Conservation (phyloP, 805 yeast species). For the Starmera caribaea region DNA sequence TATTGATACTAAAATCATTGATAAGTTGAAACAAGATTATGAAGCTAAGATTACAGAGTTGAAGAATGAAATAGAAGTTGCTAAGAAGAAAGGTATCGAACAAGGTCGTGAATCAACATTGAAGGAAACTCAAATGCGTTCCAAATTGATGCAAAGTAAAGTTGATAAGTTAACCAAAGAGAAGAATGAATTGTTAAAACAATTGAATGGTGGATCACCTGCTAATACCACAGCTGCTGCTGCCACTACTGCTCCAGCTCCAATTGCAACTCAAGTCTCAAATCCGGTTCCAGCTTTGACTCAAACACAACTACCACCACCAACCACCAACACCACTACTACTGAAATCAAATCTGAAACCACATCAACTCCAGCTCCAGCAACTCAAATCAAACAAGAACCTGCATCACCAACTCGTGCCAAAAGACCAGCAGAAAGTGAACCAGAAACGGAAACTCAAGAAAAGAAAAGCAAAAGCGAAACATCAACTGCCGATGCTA, state of each 20-base stretch:
- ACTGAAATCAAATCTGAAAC: neutral
- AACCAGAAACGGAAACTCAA: conserved; percentile 21
- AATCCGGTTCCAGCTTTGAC: no score
- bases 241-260: neutral
- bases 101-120: conserved; percentile 17
- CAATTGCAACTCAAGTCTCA: neutral
- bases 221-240: conserved; percentile 1
- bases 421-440: conserved; percentile 17
- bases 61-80: conserved; percentile 19
- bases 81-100: conserved; percentile 9
- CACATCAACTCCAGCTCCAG: conserved; percentile 5
- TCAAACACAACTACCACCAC: no score
- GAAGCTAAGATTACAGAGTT: conserved; percentile 21
- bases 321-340: no score
- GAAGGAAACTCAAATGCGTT: conserved; percentile 27
- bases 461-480: conserved; percentile 17
- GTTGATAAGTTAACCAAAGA: conserved; percentile 25
- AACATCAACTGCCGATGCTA: neutral
- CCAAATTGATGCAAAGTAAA: conserved; percentile 32
- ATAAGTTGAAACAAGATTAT: conserved; percentile 21
- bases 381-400: conserved; percentile 14
- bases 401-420: conserved; percentile 1
- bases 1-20: conserved; percentile 7
- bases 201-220: conserved; percentile 15
- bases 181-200: conserved; percentile 26